These are phyloP conservation scores for Sistotremastrum suecicum DNA, from an alignment of 768 basidiomycete genomes.

Conservation along the genomic window DNA sequence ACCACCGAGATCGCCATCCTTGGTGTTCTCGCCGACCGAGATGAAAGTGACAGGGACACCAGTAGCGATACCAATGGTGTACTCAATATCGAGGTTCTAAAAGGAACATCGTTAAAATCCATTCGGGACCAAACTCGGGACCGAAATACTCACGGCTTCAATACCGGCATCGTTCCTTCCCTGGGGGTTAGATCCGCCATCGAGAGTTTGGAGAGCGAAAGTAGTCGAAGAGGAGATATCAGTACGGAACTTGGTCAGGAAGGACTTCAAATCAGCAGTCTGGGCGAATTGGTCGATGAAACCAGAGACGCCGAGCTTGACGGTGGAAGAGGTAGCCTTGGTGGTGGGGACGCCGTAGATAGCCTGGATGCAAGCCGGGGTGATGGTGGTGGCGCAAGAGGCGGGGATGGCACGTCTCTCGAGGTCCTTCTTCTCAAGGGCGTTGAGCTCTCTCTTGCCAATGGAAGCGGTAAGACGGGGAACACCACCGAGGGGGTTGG, in stretches of 20 bases:
- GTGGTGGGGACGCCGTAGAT: conserved; percentile 22
- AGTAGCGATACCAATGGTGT: conserved; percentile 23
- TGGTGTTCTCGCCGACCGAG: conserved; percentile 17
- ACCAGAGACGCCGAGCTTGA: conserved; percentile 18
- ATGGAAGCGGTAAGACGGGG: conserved; percentile 8
- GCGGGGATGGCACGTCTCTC: conserved; percentile 12
- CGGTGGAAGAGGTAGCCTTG: conserved; percentile 15
- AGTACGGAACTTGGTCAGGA: conserved; percentile 16
- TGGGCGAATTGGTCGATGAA: conserved; percentile 21
- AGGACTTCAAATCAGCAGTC: conserved; percentile 10
- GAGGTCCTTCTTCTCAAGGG: conserved; percentile 4
- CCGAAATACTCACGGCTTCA: conserved; percentile 19
- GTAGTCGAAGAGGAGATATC: conserved; percentile 19
- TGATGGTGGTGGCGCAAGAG: conserved; percentile 15
- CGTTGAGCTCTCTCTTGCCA: conserved; percentile 1
- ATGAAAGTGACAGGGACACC: conserved; percentile 22
- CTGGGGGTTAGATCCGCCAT: conserved; percentile 23
- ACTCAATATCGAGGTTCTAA: conserved; percentile 20
- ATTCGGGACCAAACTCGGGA: no score
- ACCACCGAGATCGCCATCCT: conserved; percentile 12
- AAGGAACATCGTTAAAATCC: background rate
- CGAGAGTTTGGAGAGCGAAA: conserved; percentile 22
- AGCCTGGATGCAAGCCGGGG: conserved; percentile 21
- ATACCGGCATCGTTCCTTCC: conserved; percentile 15
- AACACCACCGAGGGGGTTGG: conserved; percentile 6